Evolutionary conservation across 2,329 filamentous ascomycete species (phyloP).

Genomic region (Pestalotiopsis fici): DNA sequence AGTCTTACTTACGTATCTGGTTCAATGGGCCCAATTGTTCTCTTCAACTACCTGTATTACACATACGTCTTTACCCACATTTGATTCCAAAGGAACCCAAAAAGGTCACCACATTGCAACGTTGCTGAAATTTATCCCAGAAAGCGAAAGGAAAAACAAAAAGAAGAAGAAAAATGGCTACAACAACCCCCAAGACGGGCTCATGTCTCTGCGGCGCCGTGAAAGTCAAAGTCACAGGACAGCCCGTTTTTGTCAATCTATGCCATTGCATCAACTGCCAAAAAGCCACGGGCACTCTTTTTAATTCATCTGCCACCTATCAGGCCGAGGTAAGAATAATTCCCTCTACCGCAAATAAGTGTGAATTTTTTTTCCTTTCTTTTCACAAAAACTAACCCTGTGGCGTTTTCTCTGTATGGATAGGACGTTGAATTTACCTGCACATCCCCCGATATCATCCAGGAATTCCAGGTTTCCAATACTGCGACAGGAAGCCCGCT

Average conservation of each 20-base stretch:
- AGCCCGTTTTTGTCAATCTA: conserved; percentile 17
- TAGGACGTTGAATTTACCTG: conserved; percentile 20
- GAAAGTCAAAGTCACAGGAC: conserved; percentile 17
- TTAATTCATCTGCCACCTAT: conserved; percentile 18
- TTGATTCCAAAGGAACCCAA: no score
- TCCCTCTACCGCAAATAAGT: background rate
- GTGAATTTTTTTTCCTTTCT: no score
- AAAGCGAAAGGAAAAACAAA: no score
- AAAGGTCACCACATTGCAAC: no score
- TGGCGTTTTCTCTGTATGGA: no score
- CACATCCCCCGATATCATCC: background rate
- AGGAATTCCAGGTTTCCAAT: background rate
- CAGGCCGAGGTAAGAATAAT: conserved; percentile 15
- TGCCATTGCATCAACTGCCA: conserved; percentile 28
- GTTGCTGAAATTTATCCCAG: no score
- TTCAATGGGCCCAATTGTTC: no score
- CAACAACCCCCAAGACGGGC: conserved; percentile 12
- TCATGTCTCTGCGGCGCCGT: conserved; percentile 27
- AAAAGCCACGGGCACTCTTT: conserved; percentile 18
- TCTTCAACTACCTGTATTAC: no score
- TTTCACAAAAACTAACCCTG: no score
- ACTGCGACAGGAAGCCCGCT: background rate
- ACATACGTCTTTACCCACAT: no score
- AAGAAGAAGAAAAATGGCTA: background rate
- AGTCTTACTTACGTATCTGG: no score